Evolutionary conservation across 108 stramenopile species (phyloP), one percentile per base, ranked within the genome.

Genomic region (Nitzschia palea): DNA sequence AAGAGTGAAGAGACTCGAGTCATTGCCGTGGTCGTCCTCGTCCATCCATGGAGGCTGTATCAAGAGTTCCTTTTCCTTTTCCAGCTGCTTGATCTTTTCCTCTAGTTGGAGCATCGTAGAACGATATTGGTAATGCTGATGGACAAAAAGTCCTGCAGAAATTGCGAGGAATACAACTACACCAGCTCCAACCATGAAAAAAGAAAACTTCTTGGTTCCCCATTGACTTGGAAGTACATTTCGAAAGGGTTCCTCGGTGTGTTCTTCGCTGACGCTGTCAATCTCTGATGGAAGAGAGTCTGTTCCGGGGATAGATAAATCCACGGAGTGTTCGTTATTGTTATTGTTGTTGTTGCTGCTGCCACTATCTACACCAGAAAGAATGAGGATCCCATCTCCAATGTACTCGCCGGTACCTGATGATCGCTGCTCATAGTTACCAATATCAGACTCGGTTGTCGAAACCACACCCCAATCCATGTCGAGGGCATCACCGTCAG

Each of bases 301-400:
- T 9, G 70, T 72, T n/a, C 67, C 77, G 17, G 77, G 77, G 29
- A 78, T 22, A 10, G 77, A 71, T 12, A 78, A 34, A n/a, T 47
- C 63, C 10, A 62, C 45, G 37, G 71, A 36, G 30, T 51, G 37
- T 1, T 45, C 59, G 4, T 61, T 28, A 25, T 69, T 30, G 0
- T 43, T 5, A 4, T 45, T 69, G 4, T 61, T 28, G 32, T 69
- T 30, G 0, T 43, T 5, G 0, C 27, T 36, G 28, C 68, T 54
- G 20, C 50, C 60, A n/a, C 50, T 52, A 15, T 53, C 64, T 4
- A 33, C 29, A 1, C 68, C 67, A 65, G 63, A 62, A 14, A 77
- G 28, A 51, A 77, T 67, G 22, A 77, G 23, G 37, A 78, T 57
- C 15, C 77, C 71, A 43, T 23, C 33, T 51, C 36, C 53, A 25